phyloP scores from a whole-genome alignment of 2,329 filamentous ascomycete genomes.

The Paecilomyces niveus region DNA sequence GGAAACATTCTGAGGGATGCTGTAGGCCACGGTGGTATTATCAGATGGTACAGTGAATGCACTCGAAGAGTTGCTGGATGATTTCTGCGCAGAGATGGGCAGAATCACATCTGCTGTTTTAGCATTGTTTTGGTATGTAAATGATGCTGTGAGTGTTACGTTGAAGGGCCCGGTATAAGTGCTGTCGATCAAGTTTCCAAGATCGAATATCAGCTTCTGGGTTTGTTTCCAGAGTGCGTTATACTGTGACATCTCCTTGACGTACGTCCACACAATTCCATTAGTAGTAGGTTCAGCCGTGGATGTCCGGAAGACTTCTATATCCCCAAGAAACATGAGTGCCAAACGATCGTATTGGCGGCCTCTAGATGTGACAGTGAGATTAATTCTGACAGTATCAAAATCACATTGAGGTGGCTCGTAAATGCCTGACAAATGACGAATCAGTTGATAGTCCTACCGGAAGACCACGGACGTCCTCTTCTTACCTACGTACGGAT shows the following conservation, averaged over 20 bases:
- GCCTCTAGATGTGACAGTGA: constrained; percentile 65
- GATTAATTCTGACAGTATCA: constrained; percentile 67
- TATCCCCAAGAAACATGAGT: constrained; percentile 67
- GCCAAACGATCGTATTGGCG: constrained; percentile 71
- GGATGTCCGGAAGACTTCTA: constrained; percentile 75
- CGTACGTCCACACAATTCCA: constrained; percentile 68
- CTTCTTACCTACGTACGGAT: constrained; percentile 61
- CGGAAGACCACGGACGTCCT: not conserved
- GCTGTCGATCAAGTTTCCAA: constrained; percentile 64
- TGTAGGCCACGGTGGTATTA: constrained; percentile 52
- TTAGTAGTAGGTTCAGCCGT: constrained; percentile 67
- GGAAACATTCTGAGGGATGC: constrained; percentile 59
- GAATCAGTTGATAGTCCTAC: constrained; percentile 3
- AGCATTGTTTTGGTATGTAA: constrained; percentile 47
- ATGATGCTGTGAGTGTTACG: constrained; percentile 66
- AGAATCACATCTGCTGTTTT: constrained; percentile 58
- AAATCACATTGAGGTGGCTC: constrained; percentile 62
- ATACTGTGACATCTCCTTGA: constrained; percentile 72
- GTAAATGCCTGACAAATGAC: constrained; percentile 47
- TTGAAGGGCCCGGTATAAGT: constrained; percentile 69
- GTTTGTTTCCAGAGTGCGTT: constrained; percentile 59
- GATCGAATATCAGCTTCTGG: constrained; percentile 73
- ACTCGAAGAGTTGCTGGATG: constrained; percentile 47
- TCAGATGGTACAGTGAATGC: constrained; percentile 61
- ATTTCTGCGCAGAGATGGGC: constrained; percentile 43